phyloP scores from a whole-genome alignment of 2,329 filamentous ascomycete species.

The Pseudogymnoascus sp. region DNA sequence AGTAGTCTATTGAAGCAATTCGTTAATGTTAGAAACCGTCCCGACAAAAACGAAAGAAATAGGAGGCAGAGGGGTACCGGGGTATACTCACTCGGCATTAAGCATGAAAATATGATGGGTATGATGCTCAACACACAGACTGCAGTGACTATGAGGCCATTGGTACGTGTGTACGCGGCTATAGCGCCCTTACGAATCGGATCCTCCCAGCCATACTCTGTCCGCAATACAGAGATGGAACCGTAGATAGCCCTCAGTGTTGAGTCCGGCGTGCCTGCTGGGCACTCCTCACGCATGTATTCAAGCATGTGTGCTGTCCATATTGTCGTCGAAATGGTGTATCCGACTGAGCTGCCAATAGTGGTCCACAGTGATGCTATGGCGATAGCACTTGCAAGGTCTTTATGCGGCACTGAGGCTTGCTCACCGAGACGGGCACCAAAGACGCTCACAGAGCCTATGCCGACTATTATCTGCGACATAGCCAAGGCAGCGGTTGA shows the following conservation, averaged over 20 bases:
- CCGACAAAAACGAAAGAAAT: neutral
- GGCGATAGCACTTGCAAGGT: slow-evolving; percentile 34
- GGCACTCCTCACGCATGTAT: slow-evolving; percentile 29
- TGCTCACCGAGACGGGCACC: slow-evolving; percentile 35
- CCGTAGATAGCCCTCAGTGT: slow-evolving; percentile 29
- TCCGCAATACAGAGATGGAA: slow-evolving; percentile 30
- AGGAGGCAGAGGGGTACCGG: neutral
- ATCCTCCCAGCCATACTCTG: slow-evolving; percentile 28
- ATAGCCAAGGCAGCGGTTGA: slow-evolving; percentile 31
- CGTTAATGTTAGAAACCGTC: neutral
- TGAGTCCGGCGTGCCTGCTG: slow-evolving; percentile 21
- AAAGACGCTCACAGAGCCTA: slow-evolving; percentile 34
- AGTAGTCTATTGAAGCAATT: slow-evolving; percentile 24
- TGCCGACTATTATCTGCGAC: slow-evolving; percentile 33
- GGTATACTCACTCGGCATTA: slow-evolving; percentile 30
- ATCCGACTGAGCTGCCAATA: slow-evolving; percentile 34
- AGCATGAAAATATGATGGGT: slow-evolving; percentile 32
- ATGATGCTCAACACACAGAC: slow-evolving; percentile 29
- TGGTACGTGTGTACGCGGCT: slow-evolving; percentile 31
- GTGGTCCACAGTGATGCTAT: slow-evolving; percentile 35
- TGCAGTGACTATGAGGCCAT: slow-evolving; percentile 32
- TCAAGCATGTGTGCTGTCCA: slow-evolving; percentile 35
- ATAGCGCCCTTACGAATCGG: slow-evolving; percentile 33
- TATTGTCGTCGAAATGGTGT: slow-evolving; percentile 33
- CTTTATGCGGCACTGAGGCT: slow-evolving; percentile 37